Evolutionary conservation across 2,329 filamentous ascomycete species (phyloP), one percentile per base, ranked within the genome.

Genomic region (Chalaropsis thielavioides): DNA sequence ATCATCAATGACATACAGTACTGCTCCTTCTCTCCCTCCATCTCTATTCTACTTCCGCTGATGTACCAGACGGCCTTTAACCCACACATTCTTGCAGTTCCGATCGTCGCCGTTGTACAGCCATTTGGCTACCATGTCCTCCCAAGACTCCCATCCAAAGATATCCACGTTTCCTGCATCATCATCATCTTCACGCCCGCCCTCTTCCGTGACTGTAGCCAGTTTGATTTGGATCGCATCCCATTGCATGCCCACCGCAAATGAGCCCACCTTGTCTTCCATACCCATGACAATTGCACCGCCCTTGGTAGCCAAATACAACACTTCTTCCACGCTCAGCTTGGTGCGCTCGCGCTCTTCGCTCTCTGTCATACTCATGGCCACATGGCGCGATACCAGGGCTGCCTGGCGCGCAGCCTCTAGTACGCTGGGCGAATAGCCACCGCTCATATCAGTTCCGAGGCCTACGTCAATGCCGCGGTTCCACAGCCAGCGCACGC

Each of bases 61-160:
- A 76, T 96, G 90, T 60, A 96, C 94, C 73, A 95, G 74, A 68
- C 84, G 77, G 2, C 94, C 94, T 72, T 81, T 85, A 1, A 97
- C 91, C 92, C 92, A 99, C 4, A 99, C 94, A 69, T 81, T 85
- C 70, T 81, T 81, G 2, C 91, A 92, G 74, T 97, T 97, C 69
- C 92, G 80, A 75, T 97, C 94, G 77, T 97, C 92, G 0, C 94
- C 94, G 69, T 84, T 88, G 76, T 89, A 99, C 68, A 97, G 79
- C 94, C 94, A 99, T 79, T 99, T 99, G 63, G 90, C 89, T 11
- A 97, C 76, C 71, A 79, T 83, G 71, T 97, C 90, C 46, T 87
- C 83, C 90, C 89, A 95, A n/a, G 72, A 83, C 80, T 97, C 92
- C 83, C 87, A 90, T 0, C 91, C 92, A 77, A 96, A 99, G 0